Conservation (phyloP, 495 filamentous ascomycete species). For the Penicillium cataractarum region DNA sequence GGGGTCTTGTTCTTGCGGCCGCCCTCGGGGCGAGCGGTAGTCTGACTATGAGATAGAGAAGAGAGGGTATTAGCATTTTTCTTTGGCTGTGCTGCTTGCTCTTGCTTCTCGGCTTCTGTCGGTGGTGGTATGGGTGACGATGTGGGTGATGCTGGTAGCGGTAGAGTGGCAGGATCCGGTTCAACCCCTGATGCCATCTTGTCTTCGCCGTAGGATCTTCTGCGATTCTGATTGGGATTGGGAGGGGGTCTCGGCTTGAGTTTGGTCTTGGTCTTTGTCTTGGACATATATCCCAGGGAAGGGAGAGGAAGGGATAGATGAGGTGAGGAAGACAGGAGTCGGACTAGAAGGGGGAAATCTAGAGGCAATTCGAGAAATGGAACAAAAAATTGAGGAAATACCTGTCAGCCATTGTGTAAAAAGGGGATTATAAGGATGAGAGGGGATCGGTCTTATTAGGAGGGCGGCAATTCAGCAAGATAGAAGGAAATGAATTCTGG, state of each 20-base stretch:
- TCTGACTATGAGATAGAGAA: constrained; percentile 7
- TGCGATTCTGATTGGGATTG: constrained; percentile 2
- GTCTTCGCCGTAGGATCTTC: background rate
- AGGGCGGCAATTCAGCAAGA: background rate
- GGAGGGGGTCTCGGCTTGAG: constrained; percentile 21
- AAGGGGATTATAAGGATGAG: background rate
- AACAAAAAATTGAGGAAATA: constrained; percentile 1
- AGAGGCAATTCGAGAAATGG: background rate
- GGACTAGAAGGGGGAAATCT: background rate
- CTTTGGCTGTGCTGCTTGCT: background rate
- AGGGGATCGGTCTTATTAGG: background rate
- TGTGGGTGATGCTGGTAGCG: background rate
- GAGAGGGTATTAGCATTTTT: constrained; percentile 18
- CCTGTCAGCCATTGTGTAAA: constrained; percentile 20
- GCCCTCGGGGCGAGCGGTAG: constrained; percentile 16
- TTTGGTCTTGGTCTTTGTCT: constrained; percentile 21
- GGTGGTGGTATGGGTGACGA: background rate
- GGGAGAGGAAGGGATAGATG: constrained; percentile 1
- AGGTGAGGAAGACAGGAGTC: background rate
- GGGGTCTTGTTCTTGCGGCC: constrained; percentile 17
- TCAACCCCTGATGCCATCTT: background rate
- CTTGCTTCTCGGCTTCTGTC: background rate
- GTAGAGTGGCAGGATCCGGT: background rate
- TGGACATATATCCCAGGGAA: background rate
- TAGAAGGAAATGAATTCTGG: background rate